A percentile compares a stretch with the other conserved stretches of the same genome.
Evolutionary conservation across 2,329 filamentous ascomycete species (phyloP).

Genomic region (Gliomastix tumulicola): DNA sequence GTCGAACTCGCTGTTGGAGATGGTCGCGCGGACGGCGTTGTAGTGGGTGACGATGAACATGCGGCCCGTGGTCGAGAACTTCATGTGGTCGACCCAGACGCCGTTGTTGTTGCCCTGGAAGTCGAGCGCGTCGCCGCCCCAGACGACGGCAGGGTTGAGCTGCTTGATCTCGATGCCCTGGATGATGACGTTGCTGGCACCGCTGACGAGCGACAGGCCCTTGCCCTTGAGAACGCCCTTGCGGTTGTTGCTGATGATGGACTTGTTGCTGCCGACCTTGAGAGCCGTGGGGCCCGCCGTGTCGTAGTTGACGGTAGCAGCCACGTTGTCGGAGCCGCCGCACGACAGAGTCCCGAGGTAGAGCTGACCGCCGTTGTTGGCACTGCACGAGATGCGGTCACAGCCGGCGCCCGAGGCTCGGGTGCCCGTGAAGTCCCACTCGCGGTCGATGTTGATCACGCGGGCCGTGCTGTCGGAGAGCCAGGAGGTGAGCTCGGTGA

Average conservation of each 20-base stretch:
- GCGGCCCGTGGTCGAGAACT: slow-evolving; percentile 23
- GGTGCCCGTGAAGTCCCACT: slow-evolving; percentile 46
- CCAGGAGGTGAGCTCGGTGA: slow-evolving; percentile 50
- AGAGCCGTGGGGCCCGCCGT: slow-evolving; percentile 28
- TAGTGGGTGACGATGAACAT: slow-evolving; percentile 35
- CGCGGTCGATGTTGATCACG: slow-evolving; percentile 51
- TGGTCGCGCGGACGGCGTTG: slow-evolving; percentile 46
- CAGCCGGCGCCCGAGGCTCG: slow-evolving; percentile 14
- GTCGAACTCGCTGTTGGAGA: slow-evolving; percentile 55
- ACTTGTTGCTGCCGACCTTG: slow-evolving; percentile 50
- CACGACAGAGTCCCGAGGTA: slow-evolving; percentile 19
- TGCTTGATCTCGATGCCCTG: slow-evolving; percentile 50
- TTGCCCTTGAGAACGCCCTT: slow-evolving; percentile 51
- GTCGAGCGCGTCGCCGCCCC: slow-evolving; percentile 53
- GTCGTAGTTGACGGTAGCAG: slow-evolving; percentile 7
- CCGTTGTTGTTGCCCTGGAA: slow-evolving; percentile 31
- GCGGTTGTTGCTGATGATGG: slow-evolving; percentile 39
- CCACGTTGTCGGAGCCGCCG: slow-evolving; percentile 12
- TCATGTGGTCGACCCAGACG: slow-evolving; percentile 46
- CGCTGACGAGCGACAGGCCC: slow-evolving; percentile 42
- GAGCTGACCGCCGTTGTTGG: slow-evolving; percentile 15
- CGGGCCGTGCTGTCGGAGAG: slow-evolving; percentile 45
- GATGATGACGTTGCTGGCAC: slow-evolving; percentile 49
- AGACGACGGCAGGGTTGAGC: slow-evolving; percentile 51
- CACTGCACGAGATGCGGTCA: slow-evolving; percentile 19